Base-by-base conservation (phyloP, 75 land plant species). In the Cunninghamia lanceolata region DNA sequence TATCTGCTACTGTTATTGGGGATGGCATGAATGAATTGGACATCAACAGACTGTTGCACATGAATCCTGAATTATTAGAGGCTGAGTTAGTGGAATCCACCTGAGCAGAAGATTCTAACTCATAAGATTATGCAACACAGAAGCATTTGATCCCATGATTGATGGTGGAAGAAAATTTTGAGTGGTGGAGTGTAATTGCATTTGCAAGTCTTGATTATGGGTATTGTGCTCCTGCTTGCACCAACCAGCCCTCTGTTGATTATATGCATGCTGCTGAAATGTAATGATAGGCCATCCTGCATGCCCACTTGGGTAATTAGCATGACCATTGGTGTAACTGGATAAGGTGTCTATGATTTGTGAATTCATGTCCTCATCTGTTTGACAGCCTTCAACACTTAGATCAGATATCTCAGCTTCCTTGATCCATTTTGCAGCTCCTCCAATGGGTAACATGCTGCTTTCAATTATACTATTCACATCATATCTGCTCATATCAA, bases 401-500 rank as follows among this genome's bases (percentile, higher is more conserved):
- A 47, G 52, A 80, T 80, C 82, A 80, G 82, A 80, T 80, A 43
- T 47, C 13, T 28, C 30, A 3, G 46, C 4, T 80, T 43, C 45
- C 32, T 43, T n/a, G 34, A 50, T 83, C 16, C 84, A 39, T 47
- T 83, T 54, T 39, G 35, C 40, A 38, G 81, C 89, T 82, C 88
- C 87, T 40, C 89, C 89, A 30, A 85, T 54, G 34, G 85, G 77
- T 28, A 91, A 43, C 13, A 83, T 90, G 80, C 79, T 76, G 84
- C 93, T 92, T 43, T 89, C 87, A 21, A 56, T 16, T 53, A 92
- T 92, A 66, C 75, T 85, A 42, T 91, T 85, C 54, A 92, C 47
- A 43, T 92, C 93, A 87, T 92, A 92, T 19, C 87, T 84, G 83
- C 87, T 90, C 73, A 89, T 88, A 4, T 90, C 92, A 82, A 92